phyloP scores from a whole-genome alignment of 495 filamentous ascomycete species.

The Penicillium paradoxum region DNA sequence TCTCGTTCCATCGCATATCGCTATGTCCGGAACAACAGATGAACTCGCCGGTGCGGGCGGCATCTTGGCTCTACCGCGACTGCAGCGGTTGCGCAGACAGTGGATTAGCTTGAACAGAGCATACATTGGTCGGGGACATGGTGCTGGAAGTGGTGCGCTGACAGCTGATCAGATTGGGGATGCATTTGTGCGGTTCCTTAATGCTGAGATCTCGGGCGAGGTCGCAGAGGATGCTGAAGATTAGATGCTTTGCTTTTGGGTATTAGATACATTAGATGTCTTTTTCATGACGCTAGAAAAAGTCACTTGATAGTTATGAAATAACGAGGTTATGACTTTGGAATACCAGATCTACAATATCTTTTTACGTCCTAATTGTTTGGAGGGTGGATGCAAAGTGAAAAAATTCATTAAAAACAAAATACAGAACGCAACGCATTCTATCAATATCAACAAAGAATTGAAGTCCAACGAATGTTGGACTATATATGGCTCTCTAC shows the following conservation, averaged over 20 bases:
- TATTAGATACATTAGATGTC: background rate
- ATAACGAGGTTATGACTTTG: conserved; percentile 13
- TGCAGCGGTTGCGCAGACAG: conserved; percentile 80
- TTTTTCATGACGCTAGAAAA: conserved; percentile 4
- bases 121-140: conserved; percentile 33
- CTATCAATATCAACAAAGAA: conserved; percentile 5
- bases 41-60: conserved; percentile 44
- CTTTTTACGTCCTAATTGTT: background rate
- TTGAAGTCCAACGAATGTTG: background rate
- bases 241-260: background rate
- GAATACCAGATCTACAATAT: background rate
- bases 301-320: conserved; percentile 7
- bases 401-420: background rate
- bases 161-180: conserved; percentile 33
- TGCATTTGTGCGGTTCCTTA: conserved; percentile 47
- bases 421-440: background rate
- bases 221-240: conserved; percentile 11
- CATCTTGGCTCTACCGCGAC: conserved; percentile 61
- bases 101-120: conserved; percentile 74
- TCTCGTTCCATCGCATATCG: conserved; percentile 50
- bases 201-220: conserved; percentile 36
- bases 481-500: background rate
- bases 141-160: conserved; percentile 25
- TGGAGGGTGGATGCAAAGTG: background rate
- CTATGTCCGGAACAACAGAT: conserved; percentile 35